phyloP scores from a whole-genome alignment of 2,329 filamentous ascomycete genomes.

The Phaeosphaeriaceae sp. region DNA sequence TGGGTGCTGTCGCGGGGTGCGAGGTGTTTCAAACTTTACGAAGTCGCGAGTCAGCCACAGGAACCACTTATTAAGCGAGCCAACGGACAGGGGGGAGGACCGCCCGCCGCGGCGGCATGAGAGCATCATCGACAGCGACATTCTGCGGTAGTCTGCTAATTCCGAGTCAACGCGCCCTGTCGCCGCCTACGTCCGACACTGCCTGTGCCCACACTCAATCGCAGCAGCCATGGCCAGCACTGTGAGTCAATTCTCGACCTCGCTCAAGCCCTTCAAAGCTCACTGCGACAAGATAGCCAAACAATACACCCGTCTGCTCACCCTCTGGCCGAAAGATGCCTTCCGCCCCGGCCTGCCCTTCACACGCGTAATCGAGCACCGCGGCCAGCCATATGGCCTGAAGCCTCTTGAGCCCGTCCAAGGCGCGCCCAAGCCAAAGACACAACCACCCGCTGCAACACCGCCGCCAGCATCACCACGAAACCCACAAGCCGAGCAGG shows the following conservation, averaged over 20 bases:
- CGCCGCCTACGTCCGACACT: background rate
- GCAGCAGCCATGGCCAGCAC: conserved; percentile 22
- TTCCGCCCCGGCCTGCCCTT: conserved; percentile 59
- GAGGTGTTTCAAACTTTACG: conserved; percentile 19
- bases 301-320: conserved; percentile 60
- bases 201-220: background rate
- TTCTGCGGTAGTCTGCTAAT: background rate
- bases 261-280: conserved; percentile 7
- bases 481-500: conserved; percentile 46
- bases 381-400: conserved; percentile 43
- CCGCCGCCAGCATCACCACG: conserved; percentile 16
- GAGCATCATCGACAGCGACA: background rate
- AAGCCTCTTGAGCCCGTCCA: conserved; percentile 29
- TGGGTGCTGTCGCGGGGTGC: conserved; percentile 16
- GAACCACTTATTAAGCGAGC: background rate
- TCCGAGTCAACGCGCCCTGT: background rate
- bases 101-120: background rate
- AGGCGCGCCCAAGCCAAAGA: conserved; percentile 16
- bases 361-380: conserved; percentile 53
- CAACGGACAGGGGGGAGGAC: background rate
- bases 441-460: conserved; percentile 12
- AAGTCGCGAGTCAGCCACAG: too few species aligned
- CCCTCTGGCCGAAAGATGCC: conserved; percentile 59
- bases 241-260: conserved; percentile 10
- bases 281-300: conserved; percentile 43